Conservation (phyloP, 2,329 filamentous ascomycete species). For the Arthrobotrys musiformis region DNA sequence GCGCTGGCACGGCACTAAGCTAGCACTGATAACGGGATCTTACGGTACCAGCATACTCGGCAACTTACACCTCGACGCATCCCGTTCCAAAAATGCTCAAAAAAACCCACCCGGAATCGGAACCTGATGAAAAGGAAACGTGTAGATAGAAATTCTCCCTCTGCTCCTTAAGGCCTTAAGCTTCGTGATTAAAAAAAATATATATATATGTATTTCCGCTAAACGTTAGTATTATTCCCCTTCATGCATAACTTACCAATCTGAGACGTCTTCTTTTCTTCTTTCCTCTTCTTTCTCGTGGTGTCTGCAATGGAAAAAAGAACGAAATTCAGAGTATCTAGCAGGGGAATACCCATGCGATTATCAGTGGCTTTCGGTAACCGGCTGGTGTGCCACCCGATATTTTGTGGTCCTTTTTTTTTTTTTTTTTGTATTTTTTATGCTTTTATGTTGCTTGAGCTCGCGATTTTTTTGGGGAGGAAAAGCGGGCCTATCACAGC, state of each 20-base stretch:
- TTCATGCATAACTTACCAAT: conserved; percentile 4
- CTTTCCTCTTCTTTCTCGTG: no score
- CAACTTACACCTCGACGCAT: conserved; percentile 7
- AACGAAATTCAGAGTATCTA: background rate
- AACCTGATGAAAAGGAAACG: background rate
- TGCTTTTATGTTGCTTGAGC: no score
- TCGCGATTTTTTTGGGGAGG: conserved; percentile 10
- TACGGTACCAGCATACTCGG: background rate
- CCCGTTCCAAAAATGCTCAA: background rate
- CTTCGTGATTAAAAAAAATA: no score
- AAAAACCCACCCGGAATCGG: background rate
- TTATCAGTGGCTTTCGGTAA: conserved; percentile 19
- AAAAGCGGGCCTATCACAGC: conserved; percentile 29
- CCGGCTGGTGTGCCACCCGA: conserved; percentile 7
- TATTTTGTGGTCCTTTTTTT: conserved; percentile 3
- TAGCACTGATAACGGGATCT: conserved; percentile 15
- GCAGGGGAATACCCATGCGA: conserved; percentile 17
- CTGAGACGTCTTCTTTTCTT: background rate
- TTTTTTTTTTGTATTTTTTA: no score
- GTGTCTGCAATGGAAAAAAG: background rate
- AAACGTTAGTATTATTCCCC: conserved; percentile 6
- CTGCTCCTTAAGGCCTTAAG: background rate
- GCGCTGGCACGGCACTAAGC: background rate
- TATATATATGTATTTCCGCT: no score
- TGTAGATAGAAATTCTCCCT: background rate